Conservation (phyloP, 768 basidiomycete genomes). For the Hypholoma fasciculare region DNA sequence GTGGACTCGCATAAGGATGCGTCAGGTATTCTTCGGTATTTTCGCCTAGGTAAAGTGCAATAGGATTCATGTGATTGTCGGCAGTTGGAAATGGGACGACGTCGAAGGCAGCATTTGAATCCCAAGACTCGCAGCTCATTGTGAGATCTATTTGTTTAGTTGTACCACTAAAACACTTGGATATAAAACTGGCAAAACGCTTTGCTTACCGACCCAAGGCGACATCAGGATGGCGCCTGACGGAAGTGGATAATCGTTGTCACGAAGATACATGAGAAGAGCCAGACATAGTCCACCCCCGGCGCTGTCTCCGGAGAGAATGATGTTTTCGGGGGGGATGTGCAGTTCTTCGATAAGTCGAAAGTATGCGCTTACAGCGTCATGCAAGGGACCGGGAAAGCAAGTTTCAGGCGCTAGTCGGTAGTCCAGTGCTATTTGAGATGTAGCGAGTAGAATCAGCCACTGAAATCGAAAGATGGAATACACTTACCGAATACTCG, state of each 20-base stretch:
- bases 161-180: background rate
- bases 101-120: constrained; percentile 86
- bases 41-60: constrained; percentile 91
- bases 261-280: constrained; percentile 91
- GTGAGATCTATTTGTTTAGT: constrained; percentile 66
- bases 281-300: constrained; percentile 89
- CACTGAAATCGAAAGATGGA: background rate
- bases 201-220: constrained; percentile 88
- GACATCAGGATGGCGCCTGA: constrained; percentile 87
- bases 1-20: constrained; percentile 93
- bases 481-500: constrained; percentile 69
- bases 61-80: constrained; percentile 89
- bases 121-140: constrained; percentile 98
- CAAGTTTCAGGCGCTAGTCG: constrained; percentile 93
- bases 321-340: constrained; percentile 89
- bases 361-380: constrained; percentile 86
- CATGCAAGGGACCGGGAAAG: constrained; percentile 88
- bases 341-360: constrained; percentile 84
- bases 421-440: constrained; percentile 82
- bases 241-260: constrained; percentile 83
- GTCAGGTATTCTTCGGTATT: constrained; percentile 81
- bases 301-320: constrained; percentile 90
- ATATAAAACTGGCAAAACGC: background rate
- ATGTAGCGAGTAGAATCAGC: background rate
- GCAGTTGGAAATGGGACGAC: constrained; percentile 72